Percentiles rank a stretch among this genome's conserved stretches.
Conservation (phyloP, 257 asterid genomes). For the Ophiorrhiza pumila region DNA sequence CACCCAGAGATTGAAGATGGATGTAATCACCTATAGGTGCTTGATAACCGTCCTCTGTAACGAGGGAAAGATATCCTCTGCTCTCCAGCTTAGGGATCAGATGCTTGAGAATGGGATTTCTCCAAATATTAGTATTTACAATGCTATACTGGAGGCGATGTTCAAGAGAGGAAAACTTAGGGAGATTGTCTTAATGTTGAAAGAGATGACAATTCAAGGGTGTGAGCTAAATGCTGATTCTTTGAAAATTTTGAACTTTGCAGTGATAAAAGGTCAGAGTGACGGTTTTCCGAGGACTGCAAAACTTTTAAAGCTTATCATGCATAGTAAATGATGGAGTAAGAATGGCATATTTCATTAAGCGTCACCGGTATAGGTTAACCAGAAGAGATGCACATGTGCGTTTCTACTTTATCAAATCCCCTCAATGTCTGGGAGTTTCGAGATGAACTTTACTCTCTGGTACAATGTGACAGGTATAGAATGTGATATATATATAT, state of each 20-base stretch:
- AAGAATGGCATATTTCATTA: neutral
- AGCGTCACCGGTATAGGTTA: neutral
- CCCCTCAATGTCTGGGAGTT: neutral
- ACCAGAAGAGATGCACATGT: neutral
- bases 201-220: slow-evolving; percentile 47
- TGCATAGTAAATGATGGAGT: slow-evolving; percentile 25
- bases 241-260: slow-evolving; percentile 28
- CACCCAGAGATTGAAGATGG: slow-evolving; percentile 37
- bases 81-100: slow-evolving; percentile 35
- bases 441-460: neutral
- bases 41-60: slow-evolving; percentile 38
- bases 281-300: slow-evolving; percentile 34
- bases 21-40: slow-evolving; percentile 42
- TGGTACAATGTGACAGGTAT: neutral
- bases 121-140: slow-evolving; percentile 40
- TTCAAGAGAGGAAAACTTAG: slow-evolving; percentile 33
- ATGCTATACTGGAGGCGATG: slow-evolving; percentile 48
- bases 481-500: no score
- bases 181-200: slow-evolving; percentile 35
- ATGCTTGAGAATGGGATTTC: slow-evolving; percentile 40
- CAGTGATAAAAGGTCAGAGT: slow-evolving; percentile 36
- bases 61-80: slow-evolving; percentile 43
- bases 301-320: slow-evolving; percentile 24
- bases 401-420: neutral
- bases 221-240: slow-evolving; percentile 44